phyloP scores from a whole-genome alignment of 202 grass and related monocot species.

The Digitaria exilis region DNA sequence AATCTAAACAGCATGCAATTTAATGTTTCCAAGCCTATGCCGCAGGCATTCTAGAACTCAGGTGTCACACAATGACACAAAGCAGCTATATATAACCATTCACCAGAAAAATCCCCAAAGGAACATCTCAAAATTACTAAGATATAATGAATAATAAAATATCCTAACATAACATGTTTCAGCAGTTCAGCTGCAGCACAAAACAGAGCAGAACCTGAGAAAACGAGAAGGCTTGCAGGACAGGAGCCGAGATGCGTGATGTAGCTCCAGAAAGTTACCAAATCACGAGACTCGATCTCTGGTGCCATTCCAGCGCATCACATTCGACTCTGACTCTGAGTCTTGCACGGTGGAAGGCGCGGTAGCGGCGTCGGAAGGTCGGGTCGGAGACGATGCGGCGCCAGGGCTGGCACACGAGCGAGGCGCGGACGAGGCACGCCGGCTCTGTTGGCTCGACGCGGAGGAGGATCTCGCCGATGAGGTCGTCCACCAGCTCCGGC shows the following conservation, averaged over 20 bases:
- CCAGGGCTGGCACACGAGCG: conserved; percentile 8
- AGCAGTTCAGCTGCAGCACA: not conserved
- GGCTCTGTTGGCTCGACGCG: not conserved
- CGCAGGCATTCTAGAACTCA: no score
- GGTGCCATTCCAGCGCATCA: not conserved
- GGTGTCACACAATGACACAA: no score
- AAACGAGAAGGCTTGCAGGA: no score
- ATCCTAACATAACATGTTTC: not conserved
- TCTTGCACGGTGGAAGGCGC: not conserved
- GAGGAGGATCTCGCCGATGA: conserved; percentile 10
- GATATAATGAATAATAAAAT: no score
- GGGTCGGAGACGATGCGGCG: not conserved
- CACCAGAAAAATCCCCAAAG: no score
- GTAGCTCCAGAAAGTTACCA: no score
- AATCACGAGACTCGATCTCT: not conserved
- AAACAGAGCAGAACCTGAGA: not conserved
- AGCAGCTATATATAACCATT: no score
- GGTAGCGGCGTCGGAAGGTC: not conserved
- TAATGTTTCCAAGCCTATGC: no score
- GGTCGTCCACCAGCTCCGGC: conserved; percentile 7
- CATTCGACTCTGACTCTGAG: not conserved
- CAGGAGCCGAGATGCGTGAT: no score
- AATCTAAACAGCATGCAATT: no score
- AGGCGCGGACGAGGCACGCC: not conserved
- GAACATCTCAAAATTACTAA: no score